phyloP scores from a whole-genome alignment of 169 alveolate genomes.

The Plasmodium vivax region DNA sequence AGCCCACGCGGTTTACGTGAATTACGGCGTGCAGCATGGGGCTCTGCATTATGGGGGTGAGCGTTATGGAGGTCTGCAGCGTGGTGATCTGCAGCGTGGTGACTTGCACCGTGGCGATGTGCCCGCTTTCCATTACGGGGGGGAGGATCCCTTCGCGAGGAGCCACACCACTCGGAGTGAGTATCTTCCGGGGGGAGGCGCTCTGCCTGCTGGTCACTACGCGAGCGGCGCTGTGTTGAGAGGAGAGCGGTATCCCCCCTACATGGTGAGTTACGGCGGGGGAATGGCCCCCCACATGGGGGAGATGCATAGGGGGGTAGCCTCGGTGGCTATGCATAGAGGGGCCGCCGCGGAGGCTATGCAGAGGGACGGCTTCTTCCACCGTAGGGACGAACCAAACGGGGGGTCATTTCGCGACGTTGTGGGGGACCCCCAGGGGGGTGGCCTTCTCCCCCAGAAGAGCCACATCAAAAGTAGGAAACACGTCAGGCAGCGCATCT shows the following conservation, averaged over 20 bases:
- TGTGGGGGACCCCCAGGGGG: neutral
- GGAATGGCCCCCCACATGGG: neutral
- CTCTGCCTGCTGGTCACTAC: neutral
- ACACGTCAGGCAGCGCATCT: neutral
- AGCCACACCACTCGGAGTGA: neutral
- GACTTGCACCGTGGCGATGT: neutral
- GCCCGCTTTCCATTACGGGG: neutral
- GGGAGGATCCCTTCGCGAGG: neutral
- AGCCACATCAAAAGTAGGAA: neutral
- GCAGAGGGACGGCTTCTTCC: neutral
- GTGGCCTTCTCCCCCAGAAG: neutral
- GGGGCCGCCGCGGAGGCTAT: neutral
- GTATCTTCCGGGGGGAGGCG: neutral
- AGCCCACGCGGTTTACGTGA: neutral
- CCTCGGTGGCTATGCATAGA: neutral
- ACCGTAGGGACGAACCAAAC: neutral
- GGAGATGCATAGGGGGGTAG: neutral
- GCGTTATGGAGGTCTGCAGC: neutral
- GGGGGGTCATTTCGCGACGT: neutral
- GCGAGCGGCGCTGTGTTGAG: neutral
- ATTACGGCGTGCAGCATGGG: neutral
- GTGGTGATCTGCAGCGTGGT: neutral
- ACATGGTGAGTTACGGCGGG: neutral
- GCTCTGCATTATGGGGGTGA: neutral
- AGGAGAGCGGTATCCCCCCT: neutral